Conservation (phyloP, 78 protist species). For the Dictyostelium intermedium region DNA sequence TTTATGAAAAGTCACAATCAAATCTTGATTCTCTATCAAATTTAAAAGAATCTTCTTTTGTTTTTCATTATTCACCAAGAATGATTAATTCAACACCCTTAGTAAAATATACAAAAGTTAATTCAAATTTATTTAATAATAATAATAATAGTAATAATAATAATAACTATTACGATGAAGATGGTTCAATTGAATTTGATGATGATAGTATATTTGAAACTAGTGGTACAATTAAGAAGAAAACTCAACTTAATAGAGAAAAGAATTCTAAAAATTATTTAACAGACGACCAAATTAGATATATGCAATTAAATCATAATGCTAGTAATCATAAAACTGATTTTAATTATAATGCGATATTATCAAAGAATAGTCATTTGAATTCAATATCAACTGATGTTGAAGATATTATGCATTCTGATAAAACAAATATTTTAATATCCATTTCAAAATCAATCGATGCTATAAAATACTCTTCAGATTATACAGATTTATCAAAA, state of each 20-base stretch:
- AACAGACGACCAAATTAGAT: not conserved
- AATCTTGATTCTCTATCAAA: not conserved
- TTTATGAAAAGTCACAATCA: conserved; percentile 9
- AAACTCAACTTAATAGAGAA: not conserved
- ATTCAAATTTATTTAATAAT: not conserved
- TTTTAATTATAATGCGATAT: not conserved
- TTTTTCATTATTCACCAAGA: not conserved
- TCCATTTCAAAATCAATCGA: not conserved
- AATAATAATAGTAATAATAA: not conserved
- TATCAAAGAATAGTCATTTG: not conserved
- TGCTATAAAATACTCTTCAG: not conserved
- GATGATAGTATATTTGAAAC: not conserved
- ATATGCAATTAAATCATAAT: not conserved
- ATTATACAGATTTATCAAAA: not conserved
- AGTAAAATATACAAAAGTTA: not conserved
- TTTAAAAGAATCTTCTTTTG: not conserved
- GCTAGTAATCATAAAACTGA: not conserved
- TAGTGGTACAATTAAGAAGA: not conserved
- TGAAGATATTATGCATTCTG: not conserved
- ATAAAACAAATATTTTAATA: not conserved
- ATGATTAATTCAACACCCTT: not conserved
- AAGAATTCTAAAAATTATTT: not conserved
- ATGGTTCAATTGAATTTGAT: not conserved
- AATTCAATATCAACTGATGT: not conserved
- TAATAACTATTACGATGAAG: not conserved